These are phyloP conservation scores for Amanita rimosa DNA, from an alignment of 768 basidiomycete species.

Conservation along the genomic window DNA sequence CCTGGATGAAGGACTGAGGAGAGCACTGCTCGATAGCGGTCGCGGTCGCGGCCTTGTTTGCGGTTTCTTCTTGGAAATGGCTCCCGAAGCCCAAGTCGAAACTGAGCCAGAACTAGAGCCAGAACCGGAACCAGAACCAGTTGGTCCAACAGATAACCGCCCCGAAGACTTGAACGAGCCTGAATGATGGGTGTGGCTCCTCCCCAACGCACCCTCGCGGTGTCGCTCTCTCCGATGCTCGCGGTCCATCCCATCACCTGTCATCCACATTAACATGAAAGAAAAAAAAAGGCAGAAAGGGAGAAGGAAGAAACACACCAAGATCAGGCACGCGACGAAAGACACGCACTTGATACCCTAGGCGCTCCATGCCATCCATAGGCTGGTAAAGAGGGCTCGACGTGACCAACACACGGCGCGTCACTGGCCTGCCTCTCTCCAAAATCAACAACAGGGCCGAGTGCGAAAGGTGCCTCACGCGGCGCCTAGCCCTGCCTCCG, in stretches of 20 bases:
- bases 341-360: constrained; percentile 68
- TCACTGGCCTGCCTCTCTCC: constrained; percentile 70
- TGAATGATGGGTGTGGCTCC: constrained; percentile 2
- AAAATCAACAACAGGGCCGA: constrained; percentile 67
- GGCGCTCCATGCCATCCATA: constrained; percentile 56
- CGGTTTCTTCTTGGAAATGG: not conserved
- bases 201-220: constrained; percentile 7
- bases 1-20: not conserved
- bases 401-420: constrained; percentile 65
- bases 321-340: constrained; percentile 62
- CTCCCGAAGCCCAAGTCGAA: not conserved
- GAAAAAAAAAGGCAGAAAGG: not conserved
- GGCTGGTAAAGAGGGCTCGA: constrained; percentile 81
- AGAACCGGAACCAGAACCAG: not conserved
- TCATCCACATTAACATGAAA: not conserved
- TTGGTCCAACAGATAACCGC: not conserved
- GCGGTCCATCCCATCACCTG: constrained; percentile 47
- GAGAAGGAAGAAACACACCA: constrained; percentile 18
- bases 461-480: constrained; percentile 51
- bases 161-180: constrained; percentile 5
- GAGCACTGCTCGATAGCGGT: not conserved
- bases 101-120: not conserved
- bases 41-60: not conserved
- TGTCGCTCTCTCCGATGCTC: constrained; percentile 20
- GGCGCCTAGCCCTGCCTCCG: constrained; percentile 1